Percentiles rank a stretch among this genome's conserved stretches.
These are phyloP conservation scores for Yueomyces sp. DNA, from an alignment of 1,139 yeast genomes.

Conservation along the genomic window DNA sequence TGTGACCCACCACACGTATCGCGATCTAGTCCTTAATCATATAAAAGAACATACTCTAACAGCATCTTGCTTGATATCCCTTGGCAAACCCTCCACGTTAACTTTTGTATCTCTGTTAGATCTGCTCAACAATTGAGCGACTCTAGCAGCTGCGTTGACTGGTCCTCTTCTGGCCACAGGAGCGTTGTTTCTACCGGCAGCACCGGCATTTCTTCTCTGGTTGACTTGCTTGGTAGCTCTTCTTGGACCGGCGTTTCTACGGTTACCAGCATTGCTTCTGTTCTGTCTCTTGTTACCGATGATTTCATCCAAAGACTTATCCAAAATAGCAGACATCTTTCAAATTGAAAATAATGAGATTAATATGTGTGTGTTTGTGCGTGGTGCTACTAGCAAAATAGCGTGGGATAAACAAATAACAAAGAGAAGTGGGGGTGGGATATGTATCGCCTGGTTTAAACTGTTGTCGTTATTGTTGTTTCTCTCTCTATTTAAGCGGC, in stretches of 20 bases:
- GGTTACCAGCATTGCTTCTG: conserved; percentile 34
- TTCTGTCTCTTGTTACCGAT: conserved; percentile 38
- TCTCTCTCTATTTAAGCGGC: not conserved
- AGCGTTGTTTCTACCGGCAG: conserved; percentile 8
- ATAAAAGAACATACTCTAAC: conserved; percentile 56
- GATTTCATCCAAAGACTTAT: conserved; percentile 91
- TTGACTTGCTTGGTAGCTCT: conserved; percentile 20
- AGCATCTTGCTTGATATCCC: conserved; percentile 64
- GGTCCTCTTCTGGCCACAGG: conserved; percentile 12
- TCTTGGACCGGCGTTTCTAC: conserved; percentile 22
- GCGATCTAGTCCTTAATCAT: too few species aligned
- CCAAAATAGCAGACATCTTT: conserved; percentile 57
- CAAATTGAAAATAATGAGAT: not conserved
- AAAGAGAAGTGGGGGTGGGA: not conserved
- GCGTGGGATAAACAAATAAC: too few species aligned
- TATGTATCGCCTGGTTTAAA: not conserved
- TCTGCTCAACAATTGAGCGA: conserved; percentile 32
- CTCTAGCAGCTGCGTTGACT: conserved; percentile 30
- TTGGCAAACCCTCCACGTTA: conserved; percentile 66
- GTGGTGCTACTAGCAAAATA: too few species aligned
- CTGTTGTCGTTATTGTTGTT: conserved; percentile 4
- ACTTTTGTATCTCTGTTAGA: conserved; percentile 58
- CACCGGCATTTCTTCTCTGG: conserved; percentile 12
- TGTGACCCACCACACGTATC: too few species aligned
- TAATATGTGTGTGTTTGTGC: too few species aligned